phyloP scores from a whole-genome alignment of 306 rosid genomes.

The Citrullus mucosospermus region DNA sequence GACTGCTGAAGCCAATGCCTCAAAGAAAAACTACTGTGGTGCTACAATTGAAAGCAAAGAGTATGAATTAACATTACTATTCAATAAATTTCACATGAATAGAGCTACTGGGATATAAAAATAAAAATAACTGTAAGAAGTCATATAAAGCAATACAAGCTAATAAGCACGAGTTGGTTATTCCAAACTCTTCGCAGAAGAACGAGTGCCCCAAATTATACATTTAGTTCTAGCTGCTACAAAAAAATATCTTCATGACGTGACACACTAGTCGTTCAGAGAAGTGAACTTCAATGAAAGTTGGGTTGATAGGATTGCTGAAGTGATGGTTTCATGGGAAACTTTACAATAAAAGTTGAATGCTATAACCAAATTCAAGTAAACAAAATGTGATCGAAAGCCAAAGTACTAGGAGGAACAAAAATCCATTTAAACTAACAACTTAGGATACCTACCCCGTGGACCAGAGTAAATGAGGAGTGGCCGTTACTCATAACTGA shows the following conservation, averaged over 20 bases:
- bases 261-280: conserved; percentile 6
- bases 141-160: background rate
- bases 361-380: background rate
- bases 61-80: background rate
- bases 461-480: conserved; percentile 72
- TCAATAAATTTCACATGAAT: background rate
- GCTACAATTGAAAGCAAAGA: conserved; percentile 31
- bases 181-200: background rate
- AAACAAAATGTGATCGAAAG: background rate
- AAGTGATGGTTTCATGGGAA: background rate
- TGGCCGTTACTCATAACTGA: conserved; percentile 41
- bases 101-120: background rate
- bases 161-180: background rate
- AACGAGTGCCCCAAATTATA: background rate
- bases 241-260: background rate
- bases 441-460: conserved; percentile 54
- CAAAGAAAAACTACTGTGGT: conserved; percentile 95
- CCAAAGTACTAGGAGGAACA: background rate
- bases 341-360: background rate
- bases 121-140: background rate
- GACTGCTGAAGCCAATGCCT: conserved; percentile 94
- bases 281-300: background rate
- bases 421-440: conserved; percentile 6
- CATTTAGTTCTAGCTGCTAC: background rate
- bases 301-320: background rate